These are phyloP conservation scores for Ceratobasidium sp. DNA, from an alignment of 1,284 basidiomycete species.

Conservation along the genomic window DNA sequence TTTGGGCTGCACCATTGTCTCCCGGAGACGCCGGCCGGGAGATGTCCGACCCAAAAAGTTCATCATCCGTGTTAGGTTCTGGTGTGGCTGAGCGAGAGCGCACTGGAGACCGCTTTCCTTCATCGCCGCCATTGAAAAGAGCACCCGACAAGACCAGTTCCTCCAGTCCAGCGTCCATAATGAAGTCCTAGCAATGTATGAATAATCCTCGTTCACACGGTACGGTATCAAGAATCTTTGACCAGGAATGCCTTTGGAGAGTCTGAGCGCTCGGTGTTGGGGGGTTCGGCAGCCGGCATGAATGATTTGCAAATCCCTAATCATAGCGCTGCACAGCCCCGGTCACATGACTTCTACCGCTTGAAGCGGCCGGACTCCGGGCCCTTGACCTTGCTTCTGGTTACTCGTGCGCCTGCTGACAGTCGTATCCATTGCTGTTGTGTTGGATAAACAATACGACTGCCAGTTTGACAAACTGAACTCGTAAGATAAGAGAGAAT, in stretches of 20 bases:
- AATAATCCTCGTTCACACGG: background rate
- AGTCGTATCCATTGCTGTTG: too few species aligned
- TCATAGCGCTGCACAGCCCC: too few species aligned
- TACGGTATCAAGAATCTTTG: background rate
- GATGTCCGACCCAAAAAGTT: conserved; percentile 56
- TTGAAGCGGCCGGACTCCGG: too few species aligned
- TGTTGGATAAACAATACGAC: too few species aligned
- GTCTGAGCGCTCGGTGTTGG: too few species aligned
- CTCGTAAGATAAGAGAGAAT: too few species aligned
- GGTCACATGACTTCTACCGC: too few species aligned
- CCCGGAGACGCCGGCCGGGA: conserved; percentile 32
- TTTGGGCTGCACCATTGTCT: conserved; percentile 48
- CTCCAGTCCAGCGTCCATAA: conserved; percentile 59
- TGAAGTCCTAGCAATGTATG: background rate
- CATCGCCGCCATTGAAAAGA: conserved; percentile 66
- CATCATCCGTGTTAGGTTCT: conserved; percentile 62
- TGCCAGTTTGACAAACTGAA: too few species aligned
- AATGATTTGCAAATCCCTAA: too few species aligned
- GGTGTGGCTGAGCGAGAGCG: conserved; percentile 66
- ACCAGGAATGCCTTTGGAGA: background rate
- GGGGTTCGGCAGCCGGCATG: too few species aligned
- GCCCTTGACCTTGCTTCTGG: too few species aligned
- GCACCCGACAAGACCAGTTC: conserved; percentile 80
- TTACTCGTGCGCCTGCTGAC: too few species aligned
- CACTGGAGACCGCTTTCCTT: conserved; percentile 60